These are phyloP conservation scores for Torrubiella hemipterigena DNA, from an alignment of 2,329 filamentous ascomycete genomes.

Conservation along the genomic window DNA sequence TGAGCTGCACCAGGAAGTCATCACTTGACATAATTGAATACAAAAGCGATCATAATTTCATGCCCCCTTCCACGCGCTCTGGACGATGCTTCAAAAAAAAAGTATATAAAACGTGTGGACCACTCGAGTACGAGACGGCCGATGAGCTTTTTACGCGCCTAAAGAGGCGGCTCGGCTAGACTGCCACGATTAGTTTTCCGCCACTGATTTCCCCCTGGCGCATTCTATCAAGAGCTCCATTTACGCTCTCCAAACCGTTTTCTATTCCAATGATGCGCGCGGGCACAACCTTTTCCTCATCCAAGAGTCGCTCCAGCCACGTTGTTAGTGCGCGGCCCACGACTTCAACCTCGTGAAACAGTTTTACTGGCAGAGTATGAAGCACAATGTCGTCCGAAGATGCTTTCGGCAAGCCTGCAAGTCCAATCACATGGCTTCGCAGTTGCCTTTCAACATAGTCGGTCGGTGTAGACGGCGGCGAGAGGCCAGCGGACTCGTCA, in stretches of 20 bases:
- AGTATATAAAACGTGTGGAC: too few species aligned
- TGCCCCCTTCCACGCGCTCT: too few species aligned
- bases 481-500: constrained; percentile 11
- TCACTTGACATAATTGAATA: too few species aligned
- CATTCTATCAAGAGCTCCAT: constrained; percentile 54
- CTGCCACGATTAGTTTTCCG: constrained; percentile 58
- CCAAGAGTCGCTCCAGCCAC: constrained; percentile 58
- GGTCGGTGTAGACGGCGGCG: constrained; percentile 25
- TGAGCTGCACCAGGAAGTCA: not conserved
- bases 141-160: too few species aligned
- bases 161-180: too few species aligned
- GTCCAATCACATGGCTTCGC: constrained; percentile 46
- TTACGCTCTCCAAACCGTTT: constrained; percentile 54
- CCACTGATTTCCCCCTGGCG: constrained; percentile 54
- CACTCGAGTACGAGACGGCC: too few species aligned
- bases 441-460: constrained; percentile 6
- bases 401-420: constrained; percentile 55
- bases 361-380: constrained; percentile 62
- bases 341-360: constrained; percentile 56
- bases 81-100: too few species aligned
- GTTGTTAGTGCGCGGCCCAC: constrained; percentile 50
- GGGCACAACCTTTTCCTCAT: constrained; percentile 36
- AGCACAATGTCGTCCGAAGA: constrained; percentile 32
- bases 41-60: too few species aligned
- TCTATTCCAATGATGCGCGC: constrained; percentile 56